Evolutionary conservation across 2,329 filamentous ascomycete species (phyloP), one percentile per base, ranked within the genome.

Genomic region (Cladosporium sp.): DNA sequence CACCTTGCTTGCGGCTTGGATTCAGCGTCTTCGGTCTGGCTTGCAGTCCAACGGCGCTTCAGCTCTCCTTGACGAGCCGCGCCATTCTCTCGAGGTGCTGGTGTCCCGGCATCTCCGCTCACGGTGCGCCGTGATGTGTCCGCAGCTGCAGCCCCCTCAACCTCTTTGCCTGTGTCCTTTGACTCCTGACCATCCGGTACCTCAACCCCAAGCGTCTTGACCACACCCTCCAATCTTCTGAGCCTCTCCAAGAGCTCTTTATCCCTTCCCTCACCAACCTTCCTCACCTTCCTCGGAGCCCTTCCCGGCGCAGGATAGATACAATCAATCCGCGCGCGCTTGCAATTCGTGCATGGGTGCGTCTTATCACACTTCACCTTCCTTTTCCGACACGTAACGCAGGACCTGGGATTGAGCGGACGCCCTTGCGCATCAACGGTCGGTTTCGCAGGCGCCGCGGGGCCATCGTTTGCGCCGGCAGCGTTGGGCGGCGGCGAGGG

Each of bases 291-390:
- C 40, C 86, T 77, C 9, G 85, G 86, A 5, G 86, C 85, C 52
- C 86, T 78, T 9, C 86, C 86, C 0, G 86, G 86, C 2, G 85
- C 83, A 1, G 86, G 86, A 64, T 87, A 90, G 45, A 88, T 73
- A 67, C 86, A 90, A 59, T 85, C 80, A 54, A 86, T 86, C 60
- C 83, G 73, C 38, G 84, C 84, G 58, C 84, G 81, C 40, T 80
- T 79, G 67, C 86, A 90, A 67, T 90, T 89, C 61, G 82, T 82
- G 68, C 86, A 90, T 13, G 86, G 84, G 74, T 87, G 82, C 62
- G 81, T 77, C 72, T 89, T 89, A 72, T 90, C 85, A 75, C 86
- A 90, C 63, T 85, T 85, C 51, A 90, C 86, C 68, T 87, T 86
- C 56, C 83, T 74, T 42, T 75, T 72, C 9, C 78, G 68, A 61